These are phyloP conservation scores for Kodamaea sagamina DNA, from an alignment of 805 yeast species.

Conservation along the genomic window DNA sequence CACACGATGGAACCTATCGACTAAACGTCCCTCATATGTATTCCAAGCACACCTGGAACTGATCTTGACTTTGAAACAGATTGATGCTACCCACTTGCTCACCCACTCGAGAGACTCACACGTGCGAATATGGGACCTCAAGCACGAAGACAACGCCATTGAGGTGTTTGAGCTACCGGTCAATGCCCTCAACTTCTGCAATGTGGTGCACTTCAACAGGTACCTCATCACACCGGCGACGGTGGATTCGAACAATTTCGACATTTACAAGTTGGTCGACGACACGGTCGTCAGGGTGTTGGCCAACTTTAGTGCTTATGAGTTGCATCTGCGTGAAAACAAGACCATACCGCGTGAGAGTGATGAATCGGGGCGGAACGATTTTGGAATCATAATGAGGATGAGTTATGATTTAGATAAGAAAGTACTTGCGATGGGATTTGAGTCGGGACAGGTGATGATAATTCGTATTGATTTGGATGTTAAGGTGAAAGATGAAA, in stretches of 20 bases:
- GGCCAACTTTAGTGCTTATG: conserved; percentile 20
- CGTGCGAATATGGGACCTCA: conserved; percentile 15
- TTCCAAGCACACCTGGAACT: conserved; percentile 62
- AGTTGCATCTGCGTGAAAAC: conserved; percentile 26
- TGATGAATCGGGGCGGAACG: conserved; percentile 29
- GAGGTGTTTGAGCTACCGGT: conserved; percentile 58
- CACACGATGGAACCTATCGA: conserved; percentile 63
- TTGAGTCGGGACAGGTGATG: conserved; percentile 65
- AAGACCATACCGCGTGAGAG: neutral
- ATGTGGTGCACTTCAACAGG: conserved; percentile 47
- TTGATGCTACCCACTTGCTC: conserved; percentile 18
- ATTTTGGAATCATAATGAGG: conserved; percentile 70
- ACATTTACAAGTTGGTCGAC: conserved; percentile 50
- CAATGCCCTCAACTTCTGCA: conserved; percentile 72
- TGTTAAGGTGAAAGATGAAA: conserved; percentile 4
- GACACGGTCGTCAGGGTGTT: conserved; percentile 12
- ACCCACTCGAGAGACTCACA: conserved; percentile 18
- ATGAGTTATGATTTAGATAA: conserved; percentile 38
- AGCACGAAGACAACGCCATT: conserved; percentile 17
- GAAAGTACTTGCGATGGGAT: conserved; percentile 53
- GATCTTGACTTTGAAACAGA: conserved; percentile 47
- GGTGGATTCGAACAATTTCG: conserved; percentile 61
- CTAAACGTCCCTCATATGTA: conserved; percentile 54
- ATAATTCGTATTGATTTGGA: conserved; percentile 26
- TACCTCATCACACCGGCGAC: conserved; percentile 62